Evolutionary conservation across 345 rosid species (phyloP), one percentile per base, ranked within the genome.

Genomic region (Eutrema japonicum): DNA sequence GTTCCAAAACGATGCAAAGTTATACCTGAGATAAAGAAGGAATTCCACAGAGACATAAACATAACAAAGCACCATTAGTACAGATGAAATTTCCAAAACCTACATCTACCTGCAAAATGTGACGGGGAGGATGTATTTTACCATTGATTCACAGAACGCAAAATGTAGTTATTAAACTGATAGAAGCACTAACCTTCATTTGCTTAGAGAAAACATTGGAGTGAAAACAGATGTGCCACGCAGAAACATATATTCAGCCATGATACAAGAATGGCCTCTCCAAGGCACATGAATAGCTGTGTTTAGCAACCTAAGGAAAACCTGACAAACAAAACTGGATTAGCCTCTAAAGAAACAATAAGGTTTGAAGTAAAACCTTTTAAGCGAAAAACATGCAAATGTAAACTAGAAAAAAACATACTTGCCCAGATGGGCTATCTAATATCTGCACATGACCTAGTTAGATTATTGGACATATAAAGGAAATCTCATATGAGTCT

Each of bases 1-100:
- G 87, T 95, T 95, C 99, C 99, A 92, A 84, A 95, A 95, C 43
- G 99, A 95, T 58, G 97, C 99, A 85, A 95, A 95, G 79, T 91
- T 95, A 86, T 95, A 95, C 97, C 99, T 92, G 99, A 63, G 83
- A 81, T 51, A 77, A 71, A 76, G 52, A 80, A 59, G 48, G 63
- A 59, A 64, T 60, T 33, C 59, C 77, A 66, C 10, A 72, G 32
- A 70, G 60, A 51, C 74, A 60, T 73, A 67, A 78, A 78, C 77
- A 78, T 52, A 54, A 72, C 70, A 72, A 33, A 72, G 30, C 22
- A 72, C 62, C 70, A 71, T 10, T 51, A 18, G 22, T 18, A 70
- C 68, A 60, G 47, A 61, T 61, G 29, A 59, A 42, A 38, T 0
- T 42, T 35, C 51, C 57, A 64, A 54, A 66, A 58, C 92, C 99